Base-by-base conservation (phyloP, 2,329 filamentous ascomycete species). In the Colletotrichum camelliae region DNA sequence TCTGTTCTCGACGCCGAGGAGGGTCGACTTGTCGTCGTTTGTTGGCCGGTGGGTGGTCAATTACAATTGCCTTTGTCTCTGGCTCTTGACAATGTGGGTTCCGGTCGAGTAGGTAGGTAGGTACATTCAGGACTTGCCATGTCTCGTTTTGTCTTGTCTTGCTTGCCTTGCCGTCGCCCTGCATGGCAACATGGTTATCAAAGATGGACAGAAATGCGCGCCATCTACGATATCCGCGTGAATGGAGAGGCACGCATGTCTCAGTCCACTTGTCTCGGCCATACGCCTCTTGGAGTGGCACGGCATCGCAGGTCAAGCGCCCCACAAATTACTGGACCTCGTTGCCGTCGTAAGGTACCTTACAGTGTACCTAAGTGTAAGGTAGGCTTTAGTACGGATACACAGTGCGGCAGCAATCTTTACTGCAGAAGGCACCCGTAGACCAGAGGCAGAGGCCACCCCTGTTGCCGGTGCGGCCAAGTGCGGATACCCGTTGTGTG, bases 61-160 rank as follows among this genome's bases (percentile, higher is more conserved):
- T 21, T 29, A 33, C 18, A 31, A 27, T 33, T 35, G 58, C 29
- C n/a, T 61, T 33, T 61, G 31, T n/a, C 58, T 9, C 18, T 61
- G 29, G 27, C 29, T 12, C 15, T 31, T 13, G 58, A 61, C 29
- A 61, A 61, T 7, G 58, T 35, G 58, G 58, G 18, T 7, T 61
- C 6, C 12, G 16, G 58, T 31, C 18, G 58, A n/a, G 27, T 13
- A 33, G 13, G 13, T 35, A 57, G 21, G 21, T 24, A 39, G 57
- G 29, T 43, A 6, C 39, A 55, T n/a, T 13, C 21, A 15, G 16
- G 6, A 37, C 37, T 33, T 60, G 33, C 71, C 33, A 35, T 33
- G 67, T 65, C 52, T 74, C 48, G 68, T 74, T 66, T 61, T 60
- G 55, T 61, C 18, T 70, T 70, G 48, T 71, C 67, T 74, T 74